These are phyloP conservation scores for Penicillium sp. DNA, from an alignment of 2,329 filamentous ascomycete species.

Conservation along the genomic window DNA sequence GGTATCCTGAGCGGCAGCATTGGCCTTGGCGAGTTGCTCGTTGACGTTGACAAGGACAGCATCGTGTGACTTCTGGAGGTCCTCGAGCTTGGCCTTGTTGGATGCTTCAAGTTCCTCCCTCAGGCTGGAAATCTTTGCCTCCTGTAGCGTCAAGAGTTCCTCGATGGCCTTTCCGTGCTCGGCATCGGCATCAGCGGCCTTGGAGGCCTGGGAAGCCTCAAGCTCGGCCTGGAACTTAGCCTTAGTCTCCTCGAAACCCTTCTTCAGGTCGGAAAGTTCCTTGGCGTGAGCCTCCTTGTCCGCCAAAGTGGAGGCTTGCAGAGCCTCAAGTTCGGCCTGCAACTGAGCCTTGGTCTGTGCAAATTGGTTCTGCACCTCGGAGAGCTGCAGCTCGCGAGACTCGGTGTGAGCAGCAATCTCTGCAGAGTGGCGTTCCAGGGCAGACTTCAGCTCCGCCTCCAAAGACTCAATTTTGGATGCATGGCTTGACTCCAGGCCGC, in stretches of 20 bases:
- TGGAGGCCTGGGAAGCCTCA: slow-evolving; percentile 37
- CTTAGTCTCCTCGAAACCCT: slow-evolving; percentile 37
- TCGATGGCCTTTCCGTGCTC: slow-evolving; percentile 44
- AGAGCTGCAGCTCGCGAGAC: slow-evolving; percentile 30
- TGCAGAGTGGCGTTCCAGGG: slow-evolving; percentile 28
- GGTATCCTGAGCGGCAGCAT: slow-evolving; percentile 39
- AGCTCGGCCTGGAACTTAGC: slow-evolving; percentile 40
- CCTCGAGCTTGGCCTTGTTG: slow-evolving; percentile 38
- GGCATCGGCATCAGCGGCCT: slow-evolving; percentile 38
- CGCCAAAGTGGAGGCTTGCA: slow-evolving; percentile 10
- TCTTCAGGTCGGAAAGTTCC: slow-evolving; percentile 37
- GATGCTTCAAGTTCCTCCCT: slow-evolving; percentile 39
- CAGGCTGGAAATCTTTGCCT: slow-evolving; percentile 41
- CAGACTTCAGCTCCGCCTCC: slow-evolving; percentile 26
- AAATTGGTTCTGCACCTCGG: slow-evolving; percentile 39
- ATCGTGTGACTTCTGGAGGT: slow-evolving; percentile 40
- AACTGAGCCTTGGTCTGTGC: slow-evolving; percentile 29
- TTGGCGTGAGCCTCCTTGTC: slow-evolving; percentile 28
- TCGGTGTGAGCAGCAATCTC: slow-evolving; percentile 34
- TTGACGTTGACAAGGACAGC: slow-evolving; percentile 33
- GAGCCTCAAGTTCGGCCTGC: slow-evolving; percentile 20
- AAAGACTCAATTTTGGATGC: slow-evolving; percentile 33
- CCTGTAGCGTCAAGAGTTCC: slow-evolving; percentile 42
- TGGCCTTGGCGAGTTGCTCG: slow-evolving; percentile 39
- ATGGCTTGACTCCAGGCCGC: slow-evolving; percentile 34